These are phyloP conservation scores for Exophiala aquamarina DNA, from an alignment of 2,329 filamentous ascomycete species.

Conservation along the genomic window DNA sequence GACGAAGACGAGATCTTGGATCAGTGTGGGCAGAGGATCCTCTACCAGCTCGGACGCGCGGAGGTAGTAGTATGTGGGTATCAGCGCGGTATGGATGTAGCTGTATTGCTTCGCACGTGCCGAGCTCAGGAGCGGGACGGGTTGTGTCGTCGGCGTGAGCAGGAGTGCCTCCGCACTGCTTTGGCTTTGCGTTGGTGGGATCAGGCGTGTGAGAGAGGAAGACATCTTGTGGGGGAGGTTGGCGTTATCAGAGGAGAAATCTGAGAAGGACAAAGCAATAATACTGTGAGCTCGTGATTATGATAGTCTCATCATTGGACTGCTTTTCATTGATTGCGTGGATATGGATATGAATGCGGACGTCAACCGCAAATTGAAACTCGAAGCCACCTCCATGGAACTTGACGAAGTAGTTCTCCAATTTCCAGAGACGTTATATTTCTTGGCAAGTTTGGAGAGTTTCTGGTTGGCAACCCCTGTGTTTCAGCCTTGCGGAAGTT, in stretches of 20 bases:
- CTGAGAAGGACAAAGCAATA: background rate
- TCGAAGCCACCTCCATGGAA: too few relatives aligned
- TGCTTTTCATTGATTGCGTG: too few relatives aligned
- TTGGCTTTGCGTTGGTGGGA: slow-evolving; percentile 12
- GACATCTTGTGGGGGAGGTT: slow-evolving; percentile 8
- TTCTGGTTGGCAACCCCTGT: background rate
- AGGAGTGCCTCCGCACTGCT: slow-evolving; percentile 18
- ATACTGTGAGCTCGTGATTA: too few relatives aligned
- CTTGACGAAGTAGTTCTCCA: too few relatives aligned
- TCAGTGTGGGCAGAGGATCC: slow-evolving; percentile 66
- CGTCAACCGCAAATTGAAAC: too few relatives aligned
- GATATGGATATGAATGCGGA: too few relatives aligned
- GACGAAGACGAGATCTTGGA: slow-evolving; percentile 61
- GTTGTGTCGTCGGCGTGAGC: slow-evolving; percentile 29
- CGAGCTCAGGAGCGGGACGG: slow-evolving; percentile 49
- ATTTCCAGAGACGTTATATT: too few relatives aligned
- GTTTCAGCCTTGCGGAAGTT: background rate
- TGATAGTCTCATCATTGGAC: too few relatives aligned
- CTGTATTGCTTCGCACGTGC: slow-evolving; percentile 57
- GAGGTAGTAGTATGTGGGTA: slow-evolving; percentile 63
- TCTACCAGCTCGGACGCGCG: slow-evolving; percentile 68
- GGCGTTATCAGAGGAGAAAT: background rate
- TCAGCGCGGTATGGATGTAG: slow-evolving; percentile 66
- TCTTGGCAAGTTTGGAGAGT: too few relatives aligned
- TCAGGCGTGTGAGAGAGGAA: slow-evolving; percentile 19